Evolutionary conservation across 495 filamentous ascomycete genomes (phyloP).

Genomic region (Penicillium simplicissimum): DNA sequence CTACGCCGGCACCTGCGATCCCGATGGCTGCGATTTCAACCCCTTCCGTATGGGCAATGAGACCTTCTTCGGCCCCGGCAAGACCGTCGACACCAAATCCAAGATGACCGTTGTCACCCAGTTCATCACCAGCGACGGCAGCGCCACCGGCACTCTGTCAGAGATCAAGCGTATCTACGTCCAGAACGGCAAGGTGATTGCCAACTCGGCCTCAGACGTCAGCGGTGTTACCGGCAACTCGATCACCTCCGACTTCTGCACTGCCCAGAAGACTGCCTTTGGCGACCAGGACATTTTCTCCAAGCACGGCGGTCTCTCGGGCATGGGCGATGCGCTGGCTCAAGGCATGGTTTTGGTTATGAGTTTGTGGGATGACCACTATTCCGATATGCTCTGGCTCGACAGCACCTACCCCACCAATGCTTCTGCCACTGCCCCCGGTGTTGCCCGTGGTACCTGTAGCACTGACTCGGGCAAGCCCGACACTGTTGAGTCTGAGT

Average conservation of each 20-base stretch:
- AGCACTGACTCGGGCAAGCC: constrained; percentile 60
- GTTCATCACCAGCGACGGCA: constrained; percentile 61
- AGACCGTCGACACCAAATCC: constrained; percentile 62
- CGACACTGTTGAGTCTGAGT: constrained; percentile 54
- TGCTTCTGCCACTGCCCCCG: constrained; percentile 54
- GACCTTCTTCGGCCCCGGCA: constrained; percentile 62
- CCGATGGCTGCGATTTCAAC: constrained; percentile 82
- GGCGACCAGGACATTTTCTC: constrained; percentile 61
- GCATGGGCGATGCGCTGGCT: constrained; percentile 57
- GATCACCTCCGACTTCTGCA: constrained; percentile 65
- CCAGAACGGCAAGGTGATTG: constrained; percentile 64
- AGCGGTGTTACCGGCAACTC: constrained; percentile 53
- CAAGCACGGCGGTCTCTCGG: constrained; percentile 58
- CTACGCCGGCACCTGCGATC: constrained; percentile 64
- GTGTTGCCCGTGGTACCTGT: constrained; percentile 72
- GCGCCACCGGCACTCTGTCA: constrained; percentile 52
- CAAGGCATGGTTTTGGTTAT: constrained; percentile 72
- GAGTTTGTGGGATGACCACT: constrained; percentile 78
- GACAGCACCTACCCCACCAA: constrained; percentile 71
- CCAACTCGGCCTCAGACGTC: constrained; percentile 57
- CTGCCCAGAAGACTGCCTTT: constrained; percentile 59
- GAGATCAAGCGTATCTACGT: constrained; percentile 74
- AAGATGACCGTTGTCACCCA: constrained; percentile 71
- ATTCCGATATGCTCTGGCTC: constrained; percentile 81
- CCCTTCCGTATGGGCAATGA: constrained; percentile 66